Base-by-base conservation (phyloP, 352 stramenopile species). In the Poterioochromonas sp. region DNA sequence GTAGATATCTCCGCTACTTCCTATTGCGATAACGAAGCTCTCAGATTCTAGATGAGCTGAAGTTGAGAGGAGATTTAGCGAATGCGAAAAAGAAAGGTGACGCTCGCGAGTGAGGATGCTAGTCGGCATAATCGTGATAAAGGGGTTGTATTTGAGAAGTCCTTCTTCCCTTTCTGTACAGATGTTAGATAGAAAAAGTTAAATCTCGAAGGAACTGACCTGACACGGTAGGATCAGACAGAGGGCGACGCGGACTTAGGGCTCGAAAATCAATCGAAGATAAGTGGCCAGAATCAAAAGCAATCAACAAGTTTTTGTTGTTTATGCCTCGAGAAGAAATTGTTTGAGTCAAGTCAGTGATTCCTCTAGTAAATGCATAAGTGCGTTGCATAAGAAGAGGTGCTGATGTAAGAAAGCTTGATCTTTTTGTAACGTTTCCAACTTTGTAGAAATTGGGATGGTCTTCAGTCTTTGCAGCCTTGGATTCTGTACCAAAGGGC, bases 381-480 rank as follows among this genome's bases (percentile, higher is more conserved):
- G 89, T 96, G 82, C 97, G 95, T 82, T 96, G 89, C 11, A 98
- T 86, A 0, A 90, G 86, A 53, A 98, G 90, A 44, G 95, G 94
- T 3, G 91, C 8, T 39, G 58, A 35, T 39, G 12, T 12, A 5
- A 68, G 34, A 39, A 68, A 68, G 26, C 5, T 18, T 18, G 58
- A 37, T 68, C 58, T 32, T 39, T 29, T 39, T 22, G 34, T 5
- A 39, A 71, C 76, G 26, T 40, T 62, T 39, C 0, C 49, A n/a
- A 47, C 32, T 0, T 34, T 12, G 18, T 8, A 40, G 29, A 32
- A 63, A 69, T 88, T 86, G 26, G 5, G 11, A 32, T 11, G 5
- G 54, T 32, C 11, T 35, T 11, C 8, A 65, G 5, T 11, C 12
- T 5, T 32, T 29, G 5, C 8, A 65, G 34, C 54, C 3, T 22